Evolutionary conservation across 192 early-diverging fungal genomes (phyloP), one percentile per base, ranked within the genome.

Genomic region (Gryganskiella cystojenkinii): DNA sequence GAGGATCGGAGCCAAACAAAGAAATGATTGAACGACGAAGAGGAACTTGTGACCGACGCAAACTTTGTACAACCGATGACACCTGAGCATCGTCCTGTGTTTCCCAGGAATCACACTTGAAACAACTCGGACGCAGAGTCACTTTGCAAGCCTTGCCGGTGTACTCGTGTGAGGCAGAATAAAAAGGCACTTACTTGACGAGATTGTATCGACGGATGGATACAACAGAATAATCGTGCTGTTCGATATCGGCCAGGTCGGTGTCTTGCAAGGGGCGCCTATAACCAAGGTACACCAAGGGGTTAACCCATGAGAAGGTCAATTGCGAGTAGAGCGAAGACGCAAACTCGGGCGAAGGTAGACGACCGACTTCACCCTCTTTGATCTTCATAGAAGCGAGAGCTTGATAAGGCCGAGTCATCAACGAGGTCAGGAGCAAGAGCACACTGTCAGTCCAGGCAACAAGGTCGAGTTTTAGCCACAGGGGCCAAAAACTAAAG

Each of bases 201-300:
- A 20, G 46, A 6, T 63, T 37, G 40, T 61, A 66, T 24, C 56
- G 61, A 14, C 25, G 25, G 10, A 56, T 51, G 6, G 72, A 50
- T 17, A 19, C 33, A 14, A 56, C 6, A 6, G 72, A 61, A 25
- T 67, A 63, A 40, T 93, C 88, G 1, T 64, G 56, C 7, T 68
- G 40, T 37, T 81, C 70, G 7, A 95, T 79, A 2, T 81, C 63
- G 53, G 87, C 90, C 9, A 95, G 55, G 52, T 95, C 90, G 8
- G 67, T 61, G 24, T 82, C 71, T 15, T 84, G 82, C 13, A 95
- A 82, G 13, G 83, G 80, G 25, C 84, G 69, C 42, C 51, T 70
- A 22, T 79, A 78, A 13, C 93, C 91, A 9, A 83, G 69, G 33
- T 70, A 60, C 3, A 82, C 47, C 50, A 82, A 54, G 2, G 81